Conservation (phyloP, 2,329 filamentous ascomycete genomes). For the Nigrograna mackinnonii region DNA sequence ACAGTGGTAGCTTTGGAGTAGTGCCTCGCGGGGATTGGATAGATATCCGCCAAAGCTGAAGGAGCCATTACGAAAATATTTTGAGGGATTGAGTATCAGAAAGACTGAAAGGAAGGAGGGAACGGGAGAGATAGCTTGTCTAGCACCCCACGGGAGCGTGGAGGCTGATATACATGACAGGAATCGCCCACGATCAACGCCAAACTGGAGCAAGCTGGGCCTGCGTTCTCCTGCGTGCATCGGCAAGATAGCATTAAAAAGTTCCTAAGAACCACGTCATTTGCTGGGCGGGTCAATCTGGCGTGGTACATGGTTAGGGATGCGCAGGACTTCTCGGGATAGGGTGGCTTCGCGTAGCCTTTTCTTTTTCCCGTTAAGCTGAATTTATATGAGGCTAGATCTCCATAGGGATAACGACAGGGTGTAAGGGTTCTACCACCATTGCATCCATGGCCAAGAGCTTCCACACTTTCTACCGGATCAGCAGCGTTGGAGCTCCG, state of each 20-base stretch:
- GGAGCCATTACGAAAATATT: slow-evolving; percentile 43
- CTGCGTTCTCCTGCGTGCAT: slow-evolving; percentile 35
- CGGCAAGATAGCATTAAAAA: slow-evolving; percentile 40
- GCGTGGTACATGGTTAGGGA: slow-evolving; percentile 38
- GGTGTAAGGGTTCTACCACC: slow-evolving; percentile 13
- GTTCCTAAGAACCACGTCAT: slow-evolving; percentile 38
- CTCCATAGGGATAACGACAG: slow-evolving; percentile 26
- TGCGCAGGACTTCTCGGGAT: slow-evolving; percentile 31
- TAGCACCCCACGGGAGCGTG: slow-evolving; percentile 41
- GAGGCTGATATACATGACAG: slow-evolving; percentile 43
- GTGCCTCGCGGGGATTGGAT: slow-evolving; percentile 42
- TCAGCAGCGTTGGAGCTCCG: slow-evolving; percentile 26
- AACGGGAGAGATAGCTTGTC: slow-evolving; percentile 28
- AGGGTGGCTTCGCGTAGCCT: slow-evolving; percentile 32
- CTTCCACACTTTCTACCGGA: slow-evolving; percentile 34
- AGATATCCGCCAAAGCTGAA: slow-evolving; percentile 42
- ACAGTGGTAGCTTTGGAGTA: slow-evolving; percentile 40
- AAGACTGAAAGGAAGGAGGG: slow-evolving; percentile 22
- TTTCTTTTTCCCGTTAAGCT: slow-evolving; percentile 40
- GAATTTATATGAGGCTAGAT: slow-evolving; percentile 37
- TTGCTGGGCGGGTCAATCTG: slow-evolving; percentile 42
- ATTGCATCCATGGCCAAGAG: slow-evolving; percentile 8
- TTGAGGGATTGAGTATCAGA: slow-evolving; percentile 15
- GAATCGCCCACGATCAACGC: slow-evolving; percentile 28
- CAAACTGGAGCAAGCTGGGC: slow-evolving; percentile 28